phyloP scores from a whole-genome alignment of 305 asterid species.

The Euphrasia arctica region DNA sequence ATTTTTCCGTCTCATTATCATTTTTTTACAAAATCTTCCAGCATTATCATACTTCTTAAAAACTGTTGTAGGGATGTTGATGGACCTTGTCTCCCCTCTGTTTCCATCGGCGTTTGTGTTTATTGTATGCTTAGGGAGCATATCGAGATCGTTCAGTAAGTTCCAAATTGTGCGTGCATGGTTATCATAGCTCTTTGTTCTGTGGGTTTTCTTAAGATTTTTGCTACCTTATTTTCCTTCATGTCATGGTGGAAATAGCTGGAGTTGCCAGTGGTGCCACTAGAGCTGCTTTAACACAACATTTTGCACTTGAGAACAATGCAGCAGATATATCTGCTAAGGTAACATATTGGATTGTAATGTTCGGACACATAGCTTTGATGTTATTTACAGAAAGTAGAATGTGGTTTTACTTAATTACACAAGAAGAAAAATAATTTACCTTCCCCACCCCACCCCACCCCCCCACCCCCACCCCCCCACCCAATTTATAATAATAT shows the following conservation, averaged over 20 bases:
- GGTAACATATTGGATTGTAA: constrained; percentile 37
- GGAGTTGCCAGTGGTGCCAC: constrained; percentile 99
- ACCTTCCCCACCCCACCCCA: no score
- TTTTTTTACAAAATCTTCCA: constrained; percentile 1
- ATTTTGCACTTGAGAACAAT: constrained; percentile 93
- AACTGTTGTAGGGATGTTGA: constrained; percentile 84
- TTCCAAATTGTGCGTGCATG: constrained; percentile 21
- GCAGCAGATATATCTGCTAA: constrained; percentile 99
- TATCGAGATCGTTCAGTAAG: constrained; percentile 98
- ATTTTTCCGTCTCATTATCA: constrained; percentile 12
- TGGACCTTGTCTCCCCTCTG: constrained; percentile 95
- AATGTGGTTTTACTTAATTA: no score
- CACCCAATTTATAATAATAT: no score
- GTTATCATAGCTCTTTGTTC: constrained; percentile 6
- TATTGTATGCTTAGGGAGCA: constrained; percentile 90
- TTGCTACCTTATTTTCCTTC: constrained; percentile 22
- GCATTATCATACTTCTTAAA: constrained; percentile 7
- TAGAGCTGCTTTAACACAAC: constrained; percentile 96
- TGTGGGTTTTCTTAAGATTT: constrained; percentile 22
- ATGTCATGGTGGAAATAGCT: constrained; percentile 45
- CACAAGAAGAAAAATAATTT: no score
- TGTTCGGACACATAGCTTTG: constrained; percentile 3
- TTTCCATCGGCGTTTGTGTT: constrained; percentile 85
- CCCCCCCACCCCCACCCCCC: no score
- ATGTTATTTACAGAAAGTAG: not conserved